Conservation (phyloP, 805 yeast species). For the Candida sithepensis region DNA sequence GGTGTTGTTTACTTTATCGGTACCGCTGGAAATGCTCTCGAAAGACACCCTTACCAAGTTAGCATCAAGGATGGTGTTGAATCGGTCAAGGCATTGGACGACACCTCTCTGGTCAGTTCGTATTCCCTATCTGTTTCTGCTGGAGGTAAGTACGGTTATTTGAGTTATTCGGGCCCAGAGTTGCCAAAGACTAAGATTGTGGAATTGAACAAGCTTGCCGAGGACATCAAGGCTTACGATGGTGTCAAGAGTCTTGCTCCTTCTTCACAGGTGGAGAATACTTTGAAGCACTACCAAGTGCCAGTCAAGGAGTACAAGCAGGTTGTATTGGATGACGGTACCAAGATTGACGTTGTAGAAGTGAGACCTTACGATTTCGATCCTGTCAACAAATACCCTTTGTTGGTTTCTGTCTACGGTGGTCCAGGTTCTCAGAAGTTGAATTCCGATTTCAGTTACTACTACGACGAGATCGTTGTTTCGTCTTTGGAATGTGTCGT, state of each 20-base stretch:
- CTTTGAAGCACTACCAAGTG: conserved; percentile 35
- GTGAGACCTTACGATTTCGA: conserved; percentile 58
- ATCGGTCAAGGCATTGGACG: conserved; percentile 25
- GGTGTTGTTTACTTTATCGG: conserved; percentile 53
- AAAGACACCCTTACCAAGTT: conserved; percentile 57
- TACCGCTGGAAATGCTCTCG: conserved; percentile 51
- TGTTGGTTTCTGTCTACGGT: conserved; percentile 68
- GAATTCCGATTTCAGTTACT: conserved; percentile 42
- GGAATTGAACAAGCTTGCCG: conserved; percentile 16
- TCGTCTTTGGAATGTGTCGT: conserved; percentile 59
- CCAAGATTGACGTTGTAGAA: conserved; percentile 52
- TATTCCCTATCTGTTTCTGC: conserved; percentile 53
- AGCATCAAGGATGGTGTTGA: conserved; percentile 30
- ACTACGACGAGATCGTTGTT: conserved; percentile 57
- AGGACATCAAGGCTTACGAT: conserved; percentile 9
- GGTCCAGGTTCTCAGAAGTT: conserved; percentile 77
- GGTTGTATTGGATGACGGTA: conserved; percentile 31
- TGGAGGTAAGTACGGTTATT: conserved; percentile 49
- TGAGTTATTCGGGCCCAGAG: conserved; percentile 46
- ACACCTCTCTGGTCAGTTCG: conserved; percentile 37
- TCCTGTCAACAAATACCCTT: conserved; percentile 46
- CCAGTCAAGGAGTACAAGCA: conserved; percentile 46
- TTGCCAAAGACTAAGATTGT: conserved; percentile 45
- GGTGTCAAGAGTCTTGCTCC: conserved; percentile 14
- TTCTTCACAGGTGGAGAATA: conserved; percentile 5